These are phyloP conservation scores for Graphium sp. DNA, from an alignment of 2,329 filamentous ascomycete genomes.

Conservation along the genomic window DNA sequence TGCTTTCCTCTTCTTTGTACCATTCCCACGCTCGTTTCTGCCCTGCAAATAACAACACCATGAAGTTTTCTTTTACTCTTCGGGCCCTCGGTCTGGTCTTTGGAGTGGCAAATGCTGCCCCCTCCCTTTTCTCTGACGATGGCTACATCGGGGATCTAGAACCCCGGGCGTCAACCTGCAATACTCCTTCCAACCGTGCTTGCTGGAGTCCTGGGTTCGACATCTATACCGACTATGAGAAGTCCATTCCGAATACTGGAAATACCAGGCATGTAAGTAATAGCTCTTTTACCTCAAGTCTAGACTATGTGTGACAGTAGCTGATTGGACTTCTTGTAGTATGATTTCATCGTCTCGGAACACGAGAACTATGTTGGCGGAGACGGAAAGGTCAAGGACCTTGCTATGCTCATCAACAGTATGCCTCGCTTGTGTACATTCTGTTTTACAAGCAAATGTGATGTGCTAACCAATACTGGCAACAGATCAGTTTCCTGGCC, in stretches of 20 bases:
- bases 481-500: conserved; percentile 7
- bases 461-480: background rate
- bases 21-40: background rate
- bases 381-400: conserved; percentile 8
- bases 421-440: background rate
- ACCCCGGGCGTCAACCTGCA: conserved; percentile 7
- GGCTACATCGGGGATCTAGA: conserved; percentile 14
- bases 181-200: conserved; percentile 9
- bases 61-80: conserved; percentile 2
- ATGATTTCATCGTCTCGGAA: conserved; percentile 7
- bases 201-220: conserved; percentile 12
- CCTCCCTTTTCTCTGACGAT: conserved; percentile 6
- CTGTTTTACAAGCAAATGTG: too few species aligned
- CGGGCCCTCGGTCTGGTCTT: conserved; percentile 4
- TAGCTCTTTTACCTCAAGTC: background rate
- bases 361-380: conserved; percentile 5
- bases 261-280: conserved; percentile 6
- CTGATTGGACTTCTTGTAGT: conserved; percentile 3
- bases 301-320: background rate
- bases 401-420: conserved; percentile 10
- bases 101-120: conserved; percentile 4
- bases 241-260: conserved; percentile 14
- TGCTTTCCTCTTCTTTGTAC: conserved; percentile 10
- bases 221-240: conserved; percentile 12
- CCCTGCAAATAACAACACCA: too few species aligned